Evolutionary conservation across 371 early-diverging fungal species (phyloP), one percentile per base, ranked within the genome.

Genomic region (Syncephalastrum contaminatum): DNA sequence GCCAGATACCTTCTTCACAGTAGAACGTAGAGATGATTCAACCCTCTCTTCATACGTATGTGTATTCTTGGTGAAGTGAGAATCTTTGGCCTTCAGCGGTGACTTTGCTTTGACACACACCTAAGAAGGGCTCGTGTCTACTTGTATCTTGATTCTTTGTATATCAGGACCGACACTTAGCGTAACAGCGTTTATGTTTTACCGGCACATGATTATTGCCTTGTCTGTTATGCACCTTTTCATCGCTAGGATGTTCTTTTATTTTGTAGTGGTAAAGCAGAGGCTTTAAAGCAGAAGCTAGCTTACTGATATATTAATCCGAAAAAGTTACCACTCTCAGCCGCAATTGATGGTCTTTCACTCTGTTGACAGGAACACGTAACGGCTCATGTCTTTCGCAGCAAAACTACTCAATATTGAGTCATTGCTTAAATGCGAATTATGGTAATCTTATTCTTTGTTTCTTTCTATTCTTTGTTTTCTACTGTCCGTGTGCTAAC

Each of bases 341-440:
- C 45, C 45, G 36, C 36, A 30, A 30, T 30, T n/a, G 21, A 44
- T 44, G 45, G 45, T 44, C 45, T 16, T 19, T 6, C 21, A 19
- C 14, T 19, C 45, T 44, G 21, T 19, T 19, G 21, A 19, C 45
- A 16, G 19, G 19, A 7, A 19, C 45, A 30, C 36, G 36, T 30
- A 10, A 30, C 36, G 36, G 36, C 36, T 30, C 36, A 47, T 56
- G 56, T 56, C 57, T 24, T 8, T 56, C 20, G 40, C 51, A 5
- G 49, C 48, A 41, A 58, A 57, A 14, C 42, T 63, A 21, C 45
- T 63, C 12, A 25, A 36, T 16, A 39, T 63, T 42, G 58, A 63
- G 46, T 30, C 47, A 8, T 53, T 54, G 40, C 51, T 63, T 19
- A 16, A 42, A 36, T 63, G 63, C 25, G 54, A 57, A 5, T 39